Conservation (phyloP, 306 rosid species). For the Malus domestica region ASM211411v1 NC_041789.1:31613501-31614000, state of each 20-base stretch:
- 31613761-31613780: fast-evolving
- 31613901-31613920: too few relatives aligned
- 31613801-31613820: fast-evolving
- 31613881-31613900: too few relatives aligned
- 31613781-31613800: fast-evolving
- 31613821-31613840: fast-evolving
- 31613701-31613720: fast-evolving
- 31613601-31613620: not conserved
- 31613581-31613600: not conserved
- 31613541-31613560: slow-evolving; percentile 21
- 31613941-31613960: too few relatives aligned
- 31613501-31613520: not conserved
- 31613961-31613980: too few relatives aligned
- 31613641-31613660: too few relatives aligned
- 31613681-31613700: fast-evolving
- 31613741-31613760: fast-evolving
- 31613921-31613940: too few relatives aligned
- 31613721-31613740: fast-evolving
- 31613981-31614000: too few relatives aligned
- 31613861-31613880: too few relatives aligned
- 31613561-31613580: slow-evolving; percentile 47
- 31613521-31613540: not conserved
- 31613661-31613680: fast-evolving
- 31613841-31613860: too few relatives aligned
- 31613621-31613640: not conserved